phyloP scores from a whole-genome alignment of 2,329 filamentous ascomycete genomes.

The Colletotrichum spinosum region DNA sequence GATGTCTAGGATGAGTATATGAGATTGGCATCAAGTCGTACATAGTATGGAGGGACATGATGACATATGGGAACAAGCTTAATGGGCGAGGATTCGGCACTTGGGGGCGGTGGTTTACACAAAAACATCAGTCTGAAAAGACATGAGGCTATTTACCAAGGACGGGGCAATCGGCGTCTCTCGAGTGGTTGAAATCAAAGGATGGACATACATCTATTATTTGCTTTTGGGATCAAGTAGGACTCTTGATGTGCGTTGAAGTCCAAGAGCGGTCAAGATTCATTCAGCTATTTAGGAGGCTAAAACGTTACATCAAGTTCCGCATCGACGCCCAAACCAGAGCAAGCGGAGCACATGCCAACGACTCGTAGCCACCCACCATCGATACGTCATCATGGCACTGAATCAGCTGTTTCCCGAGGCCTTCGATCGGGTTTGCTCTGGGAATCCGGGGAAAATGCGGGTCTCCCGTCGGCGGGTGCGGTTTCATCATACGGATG shows the following conservation, averaged over 20 bases:
- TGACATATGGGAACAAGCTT: not conserved
- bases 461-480: constrained; percentile 7
- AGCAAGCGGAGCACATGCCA: no score
- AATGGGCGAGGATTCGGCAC: constrained; percentile 15
- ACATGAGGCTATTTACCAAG: no score
- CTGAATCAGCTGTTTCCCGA: constrained; percentile 7
- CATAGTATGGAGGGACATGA: constrained; percentile 1
- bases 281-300: no score
- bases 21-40: constrained; percentile 4
- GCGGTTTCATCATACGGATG: not conserved
- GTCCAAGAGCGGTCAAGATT: no score
- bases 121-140: constrained; percentile 8
- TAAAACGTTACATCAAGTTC: no score
- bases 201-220: not conserved
- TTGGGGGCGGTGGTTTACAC: constrained; percentile 16
- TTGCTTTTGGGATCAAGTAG: not conserved
- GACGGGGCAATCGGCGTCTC: constrained; percentile 18
- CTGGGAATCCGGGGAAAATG: constrained; percentile 33
- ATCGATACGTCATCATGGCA: constrained; percentile 12
- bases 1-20: not conserved
- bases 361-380: no score
- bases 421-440: not conserved
- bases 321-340: no score
- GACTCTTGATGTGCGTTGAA: not conserved
- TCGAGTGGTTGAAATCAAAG: constrained; percentile 1